Conservation (phyloP, 805 yeast species). For the Diddensiella transvaalensis region DNA sequence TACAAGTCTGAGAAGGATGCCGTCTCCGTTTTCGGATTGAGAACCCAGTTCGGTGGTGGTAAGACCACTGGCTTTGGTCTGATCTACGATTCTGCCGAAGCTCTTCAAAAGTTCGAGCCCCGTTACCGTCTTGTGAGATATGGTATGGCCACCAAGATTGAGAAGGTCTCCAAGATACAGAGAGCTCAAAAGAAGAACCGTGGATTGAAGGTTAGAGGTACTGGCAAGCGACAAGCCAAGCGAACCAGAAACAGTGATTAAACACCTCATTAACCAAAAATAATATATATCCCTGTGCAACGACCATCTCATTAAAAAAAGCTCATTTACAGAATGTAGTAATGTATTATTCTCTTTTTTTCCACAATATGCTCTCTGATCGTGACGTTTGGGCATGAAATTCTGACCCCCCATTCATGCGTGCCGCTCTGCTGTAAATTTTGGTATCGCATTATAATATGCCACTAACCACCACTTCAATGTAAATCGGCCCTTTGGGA, state of each 20-base stretch:
- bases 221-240: slow-evolving; percentile 91
- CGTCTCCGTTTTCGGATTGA: slow-evolving; percentile 97
- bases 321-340: background rate
- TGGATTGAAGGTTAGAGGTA: slow-evolving; percentile 97
- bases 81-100: slow-evolving; percentile 96
- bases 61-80: slow-evolving; percentile 99
- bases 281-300: background rate
- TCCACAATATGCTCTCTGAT: too few species aligned
- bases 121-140: slow-evolving; percentile 98
- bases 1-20: slow-evolving; percentile 93
- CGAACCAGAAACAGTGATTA: slow-evolving; percentile 30
- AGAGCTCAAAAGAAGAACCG: slow-evolving; percentile 99
- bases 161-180: slow-evolving; percentile 99
- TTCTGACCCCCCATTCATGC: too few species aligned
- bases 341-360: slow-evolving; percentile 1
- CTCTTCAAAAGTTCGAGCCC: slow-evolving; percentile 99
- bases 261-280: slow-evolving; percentile 3
- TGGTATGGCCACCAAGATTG: slow-evolving; percentile 95
- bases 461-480: background rate
- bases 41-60: slow-evolving; percentile 99
- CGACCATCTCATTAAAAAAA: background rate
- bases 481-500: background rate
- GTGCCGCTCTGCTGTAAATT: too few species aligned
- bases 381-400: too few species aligned
- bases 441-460: background rate